phyloP scores from a whole-genome alignment of 2,329 filamentous ascomycete genomes.

The Triangularia verruculosa region DNA sequence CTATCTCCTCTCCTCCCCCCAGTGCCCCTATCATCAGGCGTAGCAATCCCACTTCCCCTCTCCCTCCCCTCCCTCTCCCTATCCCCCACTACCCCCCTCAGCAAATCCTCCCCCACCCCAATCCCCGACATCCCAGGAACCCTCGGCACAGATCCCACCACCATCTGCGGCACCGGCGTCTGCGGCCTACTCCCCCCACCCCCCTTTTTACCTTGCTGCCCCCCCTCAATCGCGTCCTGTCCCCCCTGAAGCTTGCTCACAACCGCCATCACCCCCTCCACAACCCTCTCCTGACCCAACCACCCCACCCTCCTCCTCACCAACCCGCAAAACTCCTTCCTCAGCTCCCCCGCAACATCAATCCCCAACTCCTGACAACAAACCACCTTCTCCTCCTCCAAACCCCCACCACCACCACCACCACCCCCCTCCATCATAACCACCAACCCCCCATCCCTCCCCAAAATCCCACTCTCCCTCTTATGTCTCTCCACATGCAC shows the following conservation, averaged over 20 bases:
- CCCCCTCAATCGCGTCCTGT: slow-evolving; percentile 9
- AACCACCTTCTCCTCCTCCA: slow-evolving; percentile 29
- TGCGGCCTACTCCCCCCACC: background rate
- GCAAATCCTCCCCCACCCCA: background rate
- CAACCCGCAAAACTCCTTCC: slow-evolving; percentile 49
- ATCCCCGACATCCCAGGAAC: background rate
- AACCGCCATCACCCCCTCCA: slow-evolving; percentile 44
- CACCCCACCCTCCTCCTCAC: slow-evolving; percentile 39
- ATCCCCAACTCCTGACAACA: slow-evolving; percentile 50
- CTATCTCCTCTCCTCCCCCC: slow-evolving; percentile 25
- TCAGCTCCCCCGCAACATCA: slow-evolving; percentile 48
- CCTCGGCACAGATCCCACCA: background rate
- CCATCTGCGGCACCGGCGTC: background rate
- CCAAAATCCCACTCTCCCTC: slow-evolving; percentile 34
- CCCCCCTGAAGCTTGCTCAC: slow-evolving; percentile 17
- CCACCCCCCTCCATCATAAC: background rate
- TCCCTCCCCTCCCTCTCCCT: background rate
- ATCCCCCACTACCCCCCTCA: background rate
- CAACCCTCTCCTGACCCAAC: slow-evolving; percentile 44
- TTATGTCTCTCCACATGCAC: slow-evolving; percentile 49
- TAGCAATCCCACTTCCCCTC: slow-evolving; percentile 11
- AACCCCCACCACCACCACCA: background rate
- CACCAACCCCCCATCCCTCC: slow-evolving; percentile 18
- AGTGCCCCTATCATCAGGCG: slow-evolving; percentile 22
- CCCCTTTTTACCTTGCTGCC: slow-evolving; percentile 2